A percentile compares a stretch with the other conserved stretches of the same genome.
Evolutionary conservation across 2,329 filamentous ascomycete species (phyloP).

Genomic region (Neospermospora avenae): DNA sequence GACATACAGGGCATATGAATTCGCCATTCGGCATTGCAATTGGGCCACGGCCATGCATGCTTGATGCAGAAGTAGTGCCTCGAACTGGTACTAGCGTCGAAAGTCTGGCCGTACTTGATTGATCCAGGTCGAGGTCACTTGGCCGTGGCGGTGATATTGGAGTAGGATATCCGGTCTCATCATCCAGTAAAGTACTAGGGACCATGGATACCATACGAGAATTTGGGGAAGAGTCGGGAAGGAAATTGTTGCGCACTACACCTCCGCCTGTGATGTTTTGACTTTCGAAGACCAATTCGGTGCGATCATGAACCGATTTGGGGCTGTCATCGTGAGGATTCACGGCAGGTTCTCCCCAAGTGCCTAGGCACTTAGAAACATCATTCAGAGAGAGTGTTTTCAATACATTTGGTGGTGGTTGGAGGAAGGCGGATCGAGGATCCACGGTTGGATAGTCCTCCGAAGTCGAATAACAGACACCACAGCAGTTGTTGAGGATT

Average conservation of each 20-base stretch:
- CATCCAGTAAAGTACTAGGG: conserved; percentile 19
- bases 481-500: conserved; percentile 20
- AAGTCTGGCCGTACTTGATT: background rate
- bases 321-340: conserved; percentile 21
- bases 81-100: background rate
- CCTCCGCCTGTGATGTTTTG: conserved; percentile 20
- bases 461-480: conserved; percentile 7
- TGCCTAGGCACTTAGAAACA: conserved; percentile 15
- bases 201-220: background rate
- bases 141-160: background rate
- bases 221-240: conserved; percentile 1
- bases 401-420: conserved; percentile 14
- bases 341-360: conserved; percentile 22
- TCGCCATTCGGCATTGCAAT: background rate
- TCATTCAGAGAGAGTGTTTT: conserved; percentile 22
- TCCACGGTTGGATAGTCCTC: conserved; percentile 11
- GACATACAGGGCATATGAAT: conserved; percentile 17
- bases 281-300: conserved; percentile 22
- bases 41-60: background rate
- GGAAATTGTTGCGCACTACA: conserved; percentile 8
- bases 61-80: background rate
- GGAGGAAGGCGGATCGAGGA: conserved; percentile 14
- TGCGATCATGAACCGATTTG: conserved; percentile 17
- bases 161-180: conserved; percentile 6
- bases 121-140: background rate